Base-by-base conservation (phyloP, 2,329 filamentous ascomycete species). In the Alternaria postmessia region DNA sequence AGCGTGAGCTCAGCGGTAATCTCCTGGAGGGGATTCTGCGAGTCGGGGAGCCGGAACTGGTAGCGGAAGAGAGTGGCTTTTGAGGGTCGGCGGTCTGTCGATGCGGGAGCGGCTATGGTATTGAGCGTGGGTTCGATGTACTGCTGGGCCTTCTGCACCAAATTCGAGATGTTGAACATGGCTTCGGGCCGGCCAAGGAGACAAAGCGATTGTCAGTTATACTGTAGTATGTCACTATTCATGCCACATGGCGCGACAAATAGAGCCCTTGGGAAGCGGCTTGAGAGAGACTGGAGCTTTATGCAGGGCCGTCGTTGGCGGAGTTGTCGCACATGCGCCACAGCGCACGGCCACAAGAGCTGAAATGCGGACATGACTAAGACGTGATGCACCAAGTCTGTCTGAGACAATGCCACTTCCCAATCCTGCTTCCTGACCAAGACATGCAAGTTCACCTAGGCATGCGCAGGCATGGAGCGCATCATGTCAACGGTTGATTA, bases 1-100 rank as follows among this genome's bases (percentile, higher is more conserved):
- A 99, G 91, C 57, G 93, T 96, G 61, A 99, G 88, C 83, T 99
- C 95, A 75, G 95, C 94, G 62, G 91, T 93, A 81, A 99, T 97
- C 83, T 99, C 95, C 81, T 96, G 93, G 59, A 98, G 86, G 57
- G 95, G 95, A 64, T 91, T 94, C 81, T 99, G 94, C 39, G 92
- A 91, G 75, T 93, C 89, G 46, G 95, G 95, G 34, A 99, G 90
- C 68, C 95, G 92, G 83, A 99, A 99, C 81, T 99, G 95, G 79
- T 91, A 90, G 82, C 95, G 93, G 83, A 98, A 99, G 60, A 98
- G 88, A 52, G 91, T 90, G 57, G 93, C 89, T 82, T 97, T 98
- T 75, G 94, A 94, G 51, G 94, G 93, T 77, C 92, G 91, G 65
- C 87, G 87, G 80, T 95, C 92, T 60, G 90, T 88, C 11, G 75